These are phyloP conservation scores for Cryptosporidium baileyi DNA, from an alignment of 169 alveolate genomes.

Conservation along the genomic window DNA sequence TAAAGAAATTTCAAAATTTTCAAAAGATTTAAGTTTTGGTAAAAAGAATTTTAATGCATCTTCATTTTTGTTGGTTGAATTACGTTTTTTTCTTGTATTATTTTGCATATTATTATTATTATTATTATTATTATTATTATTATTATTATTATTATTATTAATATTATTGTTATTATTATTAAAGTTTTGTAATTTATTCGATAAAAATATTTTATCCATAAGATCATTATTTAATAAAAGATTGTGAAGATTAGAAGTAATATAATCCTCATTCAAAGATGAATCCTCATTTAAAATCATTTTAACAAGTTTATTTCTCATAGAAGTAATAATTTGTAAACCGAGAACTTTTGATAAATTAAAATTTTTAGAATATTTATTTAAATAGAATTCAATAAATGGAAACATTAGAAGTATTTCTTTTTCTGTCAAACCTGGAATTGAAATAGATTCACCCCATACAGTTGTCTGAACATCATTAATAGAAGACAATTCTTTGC, in stretches of 20 bases:
- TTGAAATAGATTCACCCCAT: slow-evolving; percentile 34
- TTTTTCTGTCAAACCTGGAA: slow-evolving; percentile 23
- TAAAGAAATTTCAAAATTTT: slow-evolving; percentile 7
- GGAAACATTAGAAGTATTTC: slow-evolving; percentile 9
- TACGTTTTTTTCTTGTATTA: slow-evolving; percentile 1
- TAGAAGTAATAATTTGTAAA: background rate
- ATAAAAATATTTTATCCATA: slow-evolving; percentile 4
- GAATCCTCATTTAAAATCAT: slow-evolving; percentile 40
- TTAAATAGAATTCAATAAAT: slow-evolving; percentile 25
- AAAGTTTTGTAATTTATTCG: background rate
- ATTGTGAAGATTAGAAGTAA: slow-evolving; percentile 17
- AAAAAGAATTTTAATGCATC: slow-evolving; percentile 5
- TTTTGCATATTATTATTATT: background rate
- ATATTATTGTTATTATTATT: background rate
- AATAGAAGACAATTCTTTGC: background rate
- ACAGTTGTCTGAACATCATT: background rate
- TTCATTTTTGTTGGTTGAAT: slow-evolving; percentile 1
- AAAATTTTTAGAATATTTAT: background rate
- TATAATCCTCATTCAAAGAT: slow-evolving; percentile 22
- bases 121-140: background rate
- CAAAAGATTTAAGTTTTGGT: slow-evolving; percentile 2
- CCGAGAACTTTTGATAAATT: slow-evolving; percentile 34
- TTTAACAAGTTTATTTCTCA: slow-evolving; percentile 22
- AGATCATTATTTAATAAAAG: slow-evolving; percentile 5
- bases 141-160: background rate